Evolutionary conservation across 257 asterid species (phyloP).

Genomic region (Salvia splendens): DNA sequence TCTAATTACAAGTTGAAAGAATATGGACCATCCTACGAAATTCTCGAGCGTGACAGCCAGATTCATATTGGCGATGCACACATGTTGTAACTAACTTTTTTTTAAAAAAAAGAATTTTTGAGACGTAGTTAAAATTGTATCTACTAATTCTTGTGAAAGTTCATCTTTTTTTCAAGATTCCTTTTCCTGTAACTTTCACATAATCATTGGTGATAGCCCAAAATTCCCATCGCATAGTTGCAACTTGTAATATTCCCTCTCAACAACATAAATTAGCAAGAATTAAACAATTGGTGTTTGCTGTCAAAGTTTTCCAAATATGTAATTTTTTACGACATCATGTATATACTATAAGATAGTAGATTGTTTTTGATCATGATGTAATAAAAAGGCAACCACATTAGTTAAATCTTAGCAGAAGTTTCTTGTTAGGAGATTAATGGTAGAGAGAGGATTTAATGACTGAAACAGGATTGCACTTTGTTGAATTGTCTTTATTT

Average conservation of each 20-base stretch:
- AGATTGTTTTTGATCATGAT: too few species aligned
- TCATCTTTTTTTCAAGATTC: slow-evolving; percentile 23
- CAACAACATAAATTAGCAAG: neutral
- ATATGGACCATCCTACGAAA: slow-evolving; percentile 34
- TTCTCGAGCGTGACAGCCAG: neutral
- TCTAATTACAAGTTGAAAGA: slow-evolving; percentile 31
- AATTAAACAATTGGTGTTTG: neutral
- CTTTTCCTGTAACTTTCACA: slow-evolving; percentile 38
- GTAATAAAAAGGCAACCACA: too few species aligned
- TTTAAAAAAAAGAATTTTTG: neutral
- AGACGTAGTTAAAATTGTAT: neutral
- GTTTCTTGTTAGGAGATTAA: too few species aligned
- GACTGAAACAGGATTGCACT: too few species aligned
- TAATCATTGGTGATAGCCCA: slow-evolving; percentile 42
- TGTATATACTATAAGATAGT: too few species aligned
- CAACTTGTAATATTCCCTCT: slow-evolving; percentile 27
- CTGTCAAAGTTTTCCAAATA: slow-evolving; percentile 3
- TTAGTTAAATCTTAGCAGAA: too few species aligned
- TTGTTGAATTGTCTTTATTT: too few species aligned
- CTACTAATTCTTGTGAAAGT: neutral
- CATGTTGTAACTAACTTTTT: neutral
- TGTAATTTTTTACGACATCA: neutral
- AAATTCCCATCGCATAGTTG: slow-evolving; percentile 1
- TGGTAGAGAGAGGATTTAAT: too few species aligned
- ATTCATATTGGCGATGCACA: neutral